Conservation (phyloP, 768 basidiomycete genomes). For the Kwoniella shandongensis region DNA sequence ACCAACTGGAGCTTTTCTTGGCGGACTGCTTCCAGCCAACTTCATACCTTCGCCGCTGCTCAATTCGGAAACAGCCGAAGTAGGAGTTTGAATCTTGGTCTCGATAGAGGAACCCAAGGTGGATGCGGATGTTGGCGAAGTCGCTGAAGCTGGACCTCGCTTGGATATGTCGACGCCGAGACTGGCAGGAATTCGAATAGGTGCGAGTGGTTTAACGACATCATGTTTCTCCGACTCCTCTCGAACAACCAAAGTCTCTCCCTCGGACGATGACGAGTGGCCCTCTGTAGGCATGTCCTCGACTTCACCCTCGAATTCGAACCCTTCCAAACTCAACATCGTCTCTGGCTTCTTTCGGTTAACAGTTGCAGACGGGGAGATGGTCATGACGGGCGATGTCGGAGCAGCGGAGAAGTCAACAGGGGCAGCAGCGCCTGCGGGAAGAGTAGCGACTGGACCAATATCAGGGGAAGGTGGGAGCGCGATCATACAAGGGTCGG, state of each 20-base stretch:
- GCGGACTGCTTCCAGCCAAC: constrained; percentile 23
- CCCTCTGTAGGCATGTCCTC: constrained; percentile 26
- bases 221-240: constrained; percentile 26
- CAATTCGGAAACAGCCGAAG: constrained; percentile 11
- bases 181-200: constrained; percentile 11
- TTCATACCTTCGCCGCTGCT: constrained; percentile 14
- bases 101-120: constrained; percentile 7
- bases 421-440: background rate
- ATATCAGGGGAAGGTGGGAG: constrained; percentile 37
- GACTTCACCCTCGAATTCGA: constrained; percentile 35
- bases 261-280: constrained; percentile 32
- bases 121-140: constrained; percentile 10
- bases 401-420: constrained; percentile 1
- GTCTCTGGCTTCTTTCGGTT: constrained; percentile 16
- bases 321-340: constrained; percentile 38
- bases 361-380: background rate
- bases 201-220: constrained; percentile 23
- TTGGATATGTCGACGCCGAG: background rate
- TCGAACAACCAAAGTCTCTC: constrained; percentile 13
- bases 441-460: constrained; percentile 8
- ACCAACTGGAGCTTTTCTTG: constrained; percentile 19
- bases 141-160: constrained; percentile 5
- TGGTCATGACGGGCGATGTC: background rate
- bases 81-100: constrained; percentile 13
- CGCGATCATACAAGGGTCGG: constrained; percentile 32